Conservation (phyloP, 768 basidiomycete species). For the Phaeolepiota aurea region DNA sequence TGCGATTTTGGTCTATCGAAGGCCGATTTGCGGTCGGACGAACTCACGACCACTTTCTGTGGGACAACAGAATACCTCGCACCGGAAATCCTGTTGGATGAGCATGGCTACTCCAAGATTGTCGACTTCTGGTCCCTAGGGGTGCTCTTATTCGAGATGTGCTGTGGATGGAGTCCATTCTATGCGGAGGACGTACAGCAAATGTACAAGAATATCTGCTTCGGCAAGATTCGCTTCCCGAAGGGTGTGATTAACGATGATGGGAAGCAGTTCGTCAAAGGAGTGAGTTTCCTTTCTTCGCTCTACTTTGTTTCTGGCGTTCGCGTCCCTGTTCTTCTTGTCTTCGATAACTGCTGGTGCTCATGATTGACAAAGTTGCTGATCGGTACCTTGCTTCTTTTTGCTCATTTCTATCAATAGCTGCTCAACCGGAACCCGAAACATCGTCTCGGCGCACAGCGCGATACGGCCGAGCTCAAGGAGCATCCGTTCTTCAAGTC, state of each 20-base stretch:
- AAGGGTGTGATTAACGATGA: slow-evolving; percentile 95
- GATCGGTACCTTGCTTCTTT: slow-evolving; percentile 9
- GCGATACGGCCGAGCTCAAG: slow-evolving; percentile 90
- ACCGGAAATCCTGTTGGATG: slow-evolving; percentile 96
- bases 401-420: slow-evolving; percentile 31
- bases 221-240: slow-evolving; percentile 97
- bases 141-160: slow-evolving; percentile 98
- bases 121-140: slow-evolving; percentile 99
- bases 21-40: slow-evolving; percentile 85
- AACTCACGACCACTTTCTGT: slow-evolving; percentile 98
- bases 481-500: slow-evolving; percentile 89
- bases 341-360: too few species aligned
- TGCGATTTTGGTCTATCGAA: slow-evolving; percentile 99
- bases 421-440: slow-evolving; percentile 98
- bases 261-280: slow-evolving; percentile 98
- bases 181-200: slow-evolving; percentile 99
- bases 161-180: slow-evolving; percentile 99
- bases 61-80: slow-evolving; percentile 99
- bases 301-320: slow-evolving; percentile 3
- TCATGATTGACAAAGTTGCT: background rate
- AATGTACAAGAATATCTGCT: slow-evolving; percentile 99
- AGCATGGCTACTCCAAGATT: slow-evolving; percentile 96
- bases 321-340: too few species aligned
- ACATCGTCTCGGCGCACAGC: slow-evolving; percentile 85
- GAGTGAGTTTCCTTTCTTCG: slow-evolving; percentile 47